Evolutionary conservation across 768 basidiomycete genomes (phyloP).

Genomic region (Mrakia hoshinonis): DNA sequence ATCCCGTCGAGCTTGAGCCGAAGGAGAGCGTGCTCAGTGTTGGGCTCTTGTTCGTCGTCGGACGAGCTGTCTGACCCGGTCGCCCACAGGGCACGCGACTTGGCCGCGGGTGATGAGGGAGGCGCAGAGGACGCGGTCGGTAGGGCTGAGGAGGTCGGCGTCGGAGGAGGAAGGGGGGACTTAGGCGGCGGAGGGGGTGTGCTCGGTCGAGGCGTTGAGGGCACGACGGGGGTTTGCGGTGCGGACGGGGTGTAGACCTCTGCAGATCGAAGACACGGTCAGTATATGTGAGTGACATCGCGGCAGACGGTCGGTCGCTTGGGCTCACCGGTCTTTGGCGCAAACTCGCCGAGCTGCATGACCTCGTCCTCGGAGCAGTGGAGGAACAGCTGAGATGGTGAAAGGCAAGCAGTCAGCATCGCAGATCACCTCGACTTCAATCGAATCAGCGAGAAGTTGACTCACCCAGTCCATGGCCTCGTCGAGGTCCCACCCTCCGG

Average conservation of each 20-base stretch:
- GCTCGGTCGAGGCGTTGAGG: conserved; percentile 12
- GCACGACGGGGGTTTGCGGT: conserved; percentile 1
- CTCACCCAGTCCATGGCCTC: conserved; percentile 85
- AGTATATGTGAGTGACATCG: neutral
- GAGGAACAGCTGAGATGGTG: conserved; percentile 37
- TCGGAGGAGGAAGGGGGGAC: neutral
- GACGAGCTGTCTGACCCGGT: conserved; percentile 21
- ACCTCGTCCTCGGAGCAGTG: conserved; percentile 39
- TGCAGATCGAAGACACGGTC: neutral
- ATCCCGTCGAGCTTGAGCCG: conserved; percentile 25
- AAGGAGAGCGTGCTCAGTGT: conserved; percentile 25
- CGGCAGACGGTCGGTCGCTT: neutral
- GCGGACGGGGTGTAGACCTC: neutral
- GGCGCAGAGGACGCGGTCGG: neutral
- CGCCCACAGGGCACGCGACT: neutral
- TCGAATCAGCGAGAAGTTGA: neutral
- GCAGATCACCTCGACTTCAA: too few species aligned
- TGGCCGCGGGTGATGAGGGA: neutral
- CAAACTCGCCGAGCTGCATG: conserved; percentile 34
- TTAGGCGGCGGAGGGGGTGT: neutral
- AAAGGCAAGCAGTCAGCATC: neutral
- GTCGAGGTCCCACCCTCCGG: conserved; percentile 61
- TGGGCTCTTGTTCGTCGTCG: conserved; percentile 19
- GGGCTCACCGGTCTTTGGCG: conserved; percentile 1
- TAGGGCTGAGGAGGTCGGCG: neutral